These are phyloP conservation scores for Clitocybe nebularis DNA, from an alignment of 1,284 basidiomycete genomes.

Conservation along the genomic window DNA sequence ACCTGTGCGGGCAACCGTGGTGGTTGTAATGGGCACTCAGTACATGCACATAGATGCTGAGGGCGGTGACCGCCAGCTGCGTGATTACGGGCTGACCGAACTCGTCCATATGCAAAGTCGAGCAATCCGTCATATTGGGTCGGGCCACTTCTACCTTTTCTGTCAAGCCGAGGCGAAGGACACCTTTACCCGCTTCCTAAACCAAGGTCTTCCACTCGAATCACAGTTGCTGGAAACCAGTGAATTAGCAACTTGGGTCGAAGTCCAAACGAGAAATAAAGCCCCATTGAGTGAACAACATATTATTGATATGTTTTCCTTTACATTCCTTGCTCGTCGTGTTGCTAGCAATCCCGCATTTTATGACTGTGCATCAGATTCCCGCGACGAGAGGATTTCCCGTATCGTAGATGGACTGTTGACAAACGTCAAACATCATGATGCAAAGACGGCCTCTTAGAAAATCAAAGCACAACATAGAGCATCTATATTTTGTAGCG, in stretches of 20 bases:
- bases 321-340: slow-evolving; percentile 77
- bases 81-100: slow-evolving; percentile 80
- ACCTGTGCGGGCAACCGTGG: slow-evolving; percentile 75
- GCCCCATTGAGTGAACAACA: slow-evolving; percentile 58
- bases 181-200: slow-evolving; percentile 77
- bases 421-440: slow-evolving; percentile 15
- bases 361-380: slow-evolving; percentile 59
- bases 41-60: slow-evolving; percentile 59
- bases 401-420: slow-evolving; percentile 65
- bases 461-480: no score
- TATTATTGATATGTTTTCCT: slow-evolving; percentile 72
- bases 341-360: slow-evolving; percentile 82
- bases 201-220: slow-evolving; percentile 87
- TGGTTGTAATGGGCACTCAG: slow-evolving; percentile 93
- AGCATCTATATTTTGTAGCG: slow-evolving; percentile 19
- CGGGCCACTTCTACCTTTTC: slow-evolving; percentile 79
- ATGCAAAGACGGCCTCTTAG: neutral
- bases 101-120: slow-evolving; percentile 90
- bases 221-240: slow-evolving; percentile 65
- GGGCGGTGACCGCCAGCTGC: slow-evolving; percentile 60
- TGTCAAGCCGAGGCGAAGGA: slow-evolving; percentile 83
- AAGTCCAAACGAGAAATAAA: slow-evolving; percentile 33
- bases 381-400: slow-evolving; percentile 57
- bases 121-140: slow-evolving; percentile 61
- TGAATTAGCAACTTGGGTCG: slow-evolving; percentile 52